Base-by-base conservation (phyloP, 2,329 filamentous ascomycete species). In the Claviceps pusilla region DNA sequence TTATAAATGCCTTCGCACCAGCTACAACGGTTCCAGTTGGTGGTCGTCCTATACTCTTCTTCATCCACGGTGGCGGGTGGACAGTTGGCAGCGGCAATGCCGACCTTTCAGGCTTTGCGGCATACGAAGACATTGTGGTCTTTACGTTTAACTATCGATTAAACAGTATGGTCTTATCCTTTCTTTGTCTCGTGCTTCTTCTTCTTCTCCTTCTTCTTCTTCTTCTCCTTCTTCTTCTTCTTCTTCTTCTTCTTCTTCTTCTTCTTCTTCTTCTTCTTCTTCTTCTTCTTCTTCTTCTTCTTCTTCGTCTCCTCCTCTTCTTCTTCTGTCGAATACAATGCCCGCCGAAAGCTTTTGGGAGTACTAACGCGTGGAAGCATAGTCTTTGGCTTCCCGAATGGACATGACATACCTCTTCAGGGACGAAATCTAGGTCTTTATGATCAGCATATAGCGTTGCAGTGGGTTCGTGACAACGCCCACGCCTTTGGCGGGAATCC, bases 371-470 rank as follows among this genome's bases (percentile, higher is more conserved):
- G 54, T 9, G 1, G 5, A 10, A 5, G 7, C 35, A 2, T 4
- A 65, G 63, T 63, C 7, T 63, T 66, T 48, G 75, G 75, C 2
- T 79, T 78, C 57, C 61, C 77, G 7, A 69, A 69, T 48, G 67
- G 70, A 0, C 67, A 64, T 14, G 65, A 73, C 45, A 65, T 74
- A 10, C 55, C 67, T 2, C 59, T 60, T 0, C 63, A 67, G 28
- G 66, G 73, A 1, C 68, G 55, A 7, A 67, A 65, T 37, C 57
- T 66, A 9, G 61, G 63, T 4, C 31, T 65, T 0, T 57, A 63
- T n/a, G 62, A 66, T 48, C 61, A 66, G 33, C 60, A 56, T 3
- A 55, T 65, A 9, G 63, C 63, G 0, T 55, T 65, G n/a, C 56
- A 59, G 45, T 66, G 62, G 60, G 56, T 64, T 1, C 60, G 62